A percentile compares a stretch with the other conserved stretches of the same genome.
These are phyloP conservation scores for Capsicum pubescens DNA, from an alignment of 257 asterid species.

Conservation along the genomic window DNA sequence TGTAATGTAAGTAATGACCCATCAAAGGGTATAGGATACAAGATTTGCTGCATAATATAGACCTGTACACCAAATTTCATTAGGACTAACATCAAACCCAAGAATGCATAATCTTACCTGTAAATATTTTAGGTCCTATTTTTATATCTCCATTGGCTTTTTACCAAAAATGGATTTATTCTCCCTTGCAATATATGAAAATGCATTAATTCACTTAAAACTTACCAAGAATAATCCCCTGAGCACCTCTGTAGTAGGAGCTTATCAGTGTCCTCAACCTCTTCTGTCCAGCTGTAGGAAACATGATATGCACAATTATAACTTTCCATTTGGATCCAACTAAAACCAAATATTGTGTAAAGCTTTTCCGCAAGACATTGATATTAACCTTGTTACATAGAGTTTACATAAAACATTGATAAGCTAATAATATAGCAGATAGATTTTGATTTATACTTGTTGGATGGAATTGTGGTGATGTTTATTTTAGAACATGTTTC, in stretches of 20 bases:
- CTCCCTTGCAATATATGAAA: neutral
- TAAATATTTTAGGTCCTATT: no score
- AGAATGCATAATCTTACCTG: no score
- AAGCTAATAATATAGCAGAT: neutral
- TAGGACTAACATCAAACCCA: no score
- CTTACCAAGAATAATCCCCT: constrained; percentile 81
- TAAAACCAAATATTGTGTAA: neutral
- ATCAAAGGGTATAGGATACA: no score
- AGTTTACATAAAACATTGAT: neutral
- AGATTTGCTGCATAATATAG: no score
- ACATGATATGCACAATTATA: constrained; percentile 14
- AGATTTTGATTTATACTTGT: constrained; percentile 5
- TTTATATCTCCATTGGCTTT: no score
- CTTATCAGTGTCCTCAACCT: constrained; percentile 76
- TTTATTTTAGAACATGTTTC: constrained; percentile 8
- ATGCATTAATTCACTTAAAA: constrained; percentile 16
- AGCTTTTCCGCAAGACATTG: neutral
- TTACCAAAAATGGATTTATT: neutral
- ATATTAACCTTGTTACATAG: neutral
- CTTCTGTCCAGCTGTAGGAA: constrained; percentile 90
- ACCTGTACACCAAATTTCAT: no score
- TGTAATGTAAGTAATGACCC: no score
- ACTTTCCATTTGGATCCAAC: neutral
- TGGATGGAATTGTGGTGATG: neutral
- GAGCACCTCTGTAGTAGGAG: constrained; percentile 69